Evolutionary conservation across 352 stramenopile species (phyloP), one percentile per base, ranked within the genome.

Genomic region (Peronospora farinosa): DNA sequence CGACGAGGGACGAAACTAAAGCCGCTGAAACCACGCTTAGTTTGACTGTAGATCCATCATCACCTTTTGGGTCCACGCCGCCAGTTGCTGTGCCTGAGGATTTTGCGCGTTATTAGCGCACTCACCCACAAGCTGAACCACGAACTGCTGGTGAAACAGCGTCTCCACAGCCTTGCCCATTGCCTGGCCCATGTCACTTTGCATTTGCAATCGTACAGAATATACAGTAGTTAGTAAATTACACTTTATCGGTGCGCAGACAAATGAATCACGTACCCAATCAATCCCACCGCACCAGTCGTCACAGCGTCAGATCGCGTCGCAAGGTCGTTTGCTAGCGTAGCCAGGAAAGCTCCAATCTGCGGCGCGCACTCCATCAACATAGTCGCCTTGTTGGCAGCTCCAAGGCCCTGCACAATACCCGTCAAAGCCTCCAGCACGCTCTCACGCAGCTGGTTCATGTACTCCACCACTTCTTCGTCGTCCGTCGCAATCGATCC

Each of bases 401-500:
- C 92, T 23, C 86, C 84, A 5, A 98, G 74, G 15, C 95, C 95
- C 63, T 98, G 92, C 15, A 98, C 71, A 58, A 99, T 98, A 21
- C 95, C 95, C 25, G 92, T 98, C 47, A 98, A 96, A 12, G 94
- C 95, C 63, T 99, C 96, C 25, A 99, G 67, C 35, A 99, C 95
- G 54, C 84, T 90, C 60, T 97, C 90, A 41, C 95, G 82, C 8
- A 99, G 76, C 45, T 86, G 75, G 71, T 98, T 98, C 64, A 99
- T 95, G 67, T 98, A 98, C 36, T 98, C 92, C 56, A 98, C 88
- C n/a, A 98, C 80, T 44, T 99, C 96, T 53, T 99, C 96, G 59
- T 98, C 95, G 49, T 98, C 89, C 5, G 87, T 88, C 16, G 84
- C 67, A 40, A 95, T 91, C 11, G 77, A 73, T 23, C 78, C 72